phyloP scores from a whole-genome alignment of 306 rosid genomes.

The Benincasa hispida region DNA sequence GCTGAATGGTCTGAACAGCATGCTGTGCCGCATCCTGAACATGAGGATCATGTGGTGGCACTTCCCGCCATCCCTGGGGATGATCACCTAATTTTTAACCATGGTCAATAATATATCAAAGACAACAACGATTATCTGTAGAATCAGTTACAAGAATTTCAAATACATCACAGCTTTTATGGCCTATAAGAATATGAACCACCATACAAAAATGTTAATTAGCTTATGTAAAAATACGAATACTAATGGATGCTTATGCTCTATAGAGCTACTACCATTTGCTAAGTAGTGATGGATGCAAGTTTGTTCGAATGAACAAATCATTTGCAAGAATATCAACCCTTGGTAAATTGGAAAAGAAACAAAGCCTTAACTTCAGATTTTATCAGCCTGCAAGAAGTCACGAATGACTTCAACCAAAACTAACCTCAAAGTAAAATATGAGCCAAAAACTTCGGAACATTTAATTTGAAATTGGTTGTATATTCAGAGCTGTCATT shows the following conservation, averaged over 20 bases:
- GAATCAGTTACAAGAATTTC: background rate
- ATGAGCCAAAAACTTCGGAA: background rate
- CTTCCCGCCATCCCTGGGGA: slow-evolving; percentile 44
- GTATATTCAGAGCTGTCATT: background rate
- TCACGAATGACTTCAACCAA: background rate
- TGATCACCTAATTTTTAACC: slow-evolving; percentile 34
- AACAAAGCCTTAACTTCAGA: background rate
- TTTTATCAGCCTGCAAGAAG: background rate
- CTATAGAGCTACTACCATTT: background rate
- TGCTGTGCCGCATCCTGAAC: slow-evolving; percentile 72
- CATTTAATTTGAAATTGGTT: background rate
- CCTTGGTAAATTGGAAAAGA: background rate
- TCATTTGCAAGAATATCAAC: background rate
- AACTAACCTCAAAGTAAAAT: background rate
- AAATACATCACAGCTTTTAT: background rate
- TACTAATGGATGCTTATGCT: background rate
- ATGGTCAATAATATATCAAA: background rate
- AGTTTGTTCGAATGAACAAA: too few relatives aligned
- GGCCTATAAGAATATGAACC: background rate
- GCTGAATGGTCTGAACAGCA: slow-evolving; percentile 55
- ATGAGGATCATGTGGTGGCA: slow-evolving; percentile 51
- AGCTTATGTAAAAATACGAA: background rate
- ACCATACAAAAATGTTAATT: background rate
- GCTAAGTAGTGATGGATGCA: background rate
- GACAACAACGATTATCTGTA: background rate